phyloP scores from a whole-genome alignment of 345 rosid species.

The Citrus sp. region DNA sequence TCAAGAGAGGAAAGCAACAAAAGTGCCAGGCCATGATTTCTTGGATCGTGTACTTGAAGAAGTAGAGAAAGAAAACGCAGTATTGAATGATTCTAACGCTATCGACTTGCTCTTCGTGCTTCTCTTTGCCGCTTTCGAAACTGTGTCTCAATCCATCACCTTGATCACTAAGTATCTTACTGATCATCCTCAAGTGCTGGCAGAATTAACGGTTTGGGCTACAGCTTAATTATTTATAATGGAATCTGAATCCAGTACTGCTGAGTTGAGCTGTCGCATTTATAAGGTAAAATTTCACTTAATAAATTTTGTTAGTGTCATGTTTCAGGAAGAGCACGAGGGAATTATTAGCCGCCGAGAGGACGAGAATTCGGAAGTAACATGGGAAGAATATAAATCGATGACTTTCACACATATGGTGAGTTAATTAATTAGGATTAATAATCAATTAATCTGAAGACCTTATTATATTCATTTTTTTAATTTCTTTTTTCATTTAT shows the following conservation, averaged over 20 bases:
- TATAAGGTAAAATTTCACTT: background rate
- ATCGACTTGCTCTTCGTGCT: conserved; percentile 24
- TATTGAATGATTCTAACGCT: conserved; percentile 14
- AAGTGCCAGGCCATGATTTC: conserved; percentile 10
- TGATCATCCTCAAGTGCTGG: conserved; percentile 27
- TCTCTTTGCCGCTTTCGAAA: conserved; percentile 34
- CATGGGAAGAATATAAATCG: conserved; percentile 46
- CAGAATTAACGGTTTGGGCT: conserved; percentile 15
- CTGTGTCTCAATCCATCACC: conserved; percentile 29
- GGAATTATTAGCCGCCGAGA: conserved; percentile 19
- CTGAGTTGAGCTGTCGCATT: background rate
- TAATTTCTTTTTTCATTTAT: no score
- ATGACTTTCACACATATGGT: conserved; percentile 48
- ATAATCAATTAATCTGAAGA: background rate
- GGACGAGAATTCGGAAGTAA: conserved; percentile 12
- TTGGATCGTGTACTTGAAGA: conserved; percentile 19
- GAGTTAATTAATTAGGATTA: background rate
- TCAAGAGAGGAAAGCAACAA: conserved; percentile 12
- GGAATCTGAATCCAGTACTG: background rate
- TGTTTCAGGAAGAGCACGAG: conserved; percentile 36
- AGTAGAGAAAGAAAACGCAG: conserved; percentile 6
- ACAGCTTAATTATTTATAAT: no score
- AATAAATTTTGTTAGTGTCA: background rate
- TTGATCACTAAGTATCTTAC: conserved; percentile 25
- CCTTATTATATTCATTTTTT: no score